Evolutionary conservation across 768 basidiomycete species (phyloP).

Genomic region (Rhizopogon vesiculosus): DNA sequence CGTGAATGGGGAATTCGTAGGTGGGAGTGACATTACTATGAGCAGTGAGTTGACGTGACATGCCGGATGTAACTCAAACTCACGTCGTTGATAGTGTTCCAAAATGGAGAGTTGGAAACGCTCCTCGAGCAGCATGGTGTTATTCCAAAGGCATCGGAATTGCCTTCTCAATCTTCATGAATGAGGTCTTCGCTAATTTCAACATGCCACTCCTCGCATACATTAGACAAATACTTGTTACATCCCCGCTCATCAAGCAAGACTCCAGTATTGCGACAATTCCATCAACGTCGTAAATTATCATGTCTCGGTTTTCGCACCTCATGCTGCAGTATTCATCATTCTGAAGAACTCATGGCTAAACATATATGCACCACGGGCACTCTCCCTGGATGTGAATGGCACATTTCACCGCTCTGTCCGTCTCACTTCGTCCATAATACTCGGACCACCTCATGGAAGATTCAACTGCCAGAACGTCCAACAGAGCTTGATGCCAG

Average conservation of each 20-base stretch:
- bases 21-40: slow-evolving; percentile 93
- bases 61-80: not conserved
- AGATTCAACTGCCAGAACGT: too few species aligned
- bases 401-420: too few species aligned
- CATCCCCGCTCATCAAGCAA: not conserved
- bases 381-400: too few species aligned
- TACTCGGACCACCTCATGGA: too few species aligned
- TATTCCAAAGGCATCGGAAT: not conserved
- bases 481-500: too few species aligned
- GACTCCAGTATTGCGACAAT: not conserved
- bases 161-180: not conserved
- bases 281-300: too few species aligned
- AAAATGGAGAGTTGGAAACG: not conserved
- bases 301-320: not conserved
- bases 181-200: not conserved
- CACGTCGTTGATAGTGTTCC: slow-evolving; percentile 2
- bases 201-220: not conserved
- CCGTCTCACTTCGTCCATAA: too few species aligned
- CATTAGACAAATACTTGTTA: not conserved
- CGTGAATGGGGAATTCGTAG: slow-evolving; percentile 91
- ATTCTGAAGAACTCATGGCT: too few species aligned
- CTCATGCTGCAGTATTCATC: not conserved
- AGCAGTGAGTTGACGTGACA: slow-evolving; percentile 57
- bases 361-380: too few species aligned
- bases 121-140: not conserved